phyloP scores from a whole-genome alignment of 176 grass and related monocot species.

The Tillandsia leiboldiana region DNA sequence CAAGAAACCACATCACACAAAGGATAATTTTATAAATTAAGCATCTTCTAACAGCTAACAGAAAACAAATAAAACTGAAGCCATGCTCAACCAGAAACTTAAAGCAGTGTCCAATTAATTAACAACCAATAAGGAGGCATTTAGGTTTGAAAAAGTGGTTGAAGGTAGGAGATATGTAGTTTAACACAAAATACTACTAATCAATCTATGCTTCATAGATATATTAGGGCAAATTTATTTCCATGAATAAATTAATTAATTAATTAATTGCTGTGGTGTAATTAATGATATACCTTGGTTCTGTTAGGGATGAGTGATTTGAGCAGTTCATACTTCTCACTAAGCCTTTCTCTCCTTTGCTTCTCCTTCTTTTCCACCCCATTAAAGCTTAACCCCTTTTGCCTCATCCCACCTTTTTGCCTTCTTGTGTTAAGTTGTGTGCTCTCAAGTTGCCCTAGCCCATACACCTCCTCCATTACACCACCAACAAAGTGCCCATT shows the following conservation, averaged over 20 bases:
- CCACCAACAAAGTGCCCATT: background rate
- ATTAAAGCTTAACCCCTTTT: conserved; percentile 13
- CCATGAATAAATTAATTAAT: background rate
- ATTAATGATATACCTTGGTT: conserved; percentile 33
- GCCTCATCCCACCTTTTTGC: background rate
- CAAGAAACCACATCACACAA: too few relatives aligned
- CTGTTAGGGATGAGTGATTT: conserved; percentile 64
- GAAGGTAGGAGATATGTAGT: too few relatives aligned
- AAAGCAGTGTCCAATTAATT: too few relatives aligned
- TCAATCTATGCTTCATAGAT: background rate
- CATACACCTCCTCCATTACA: background rate
- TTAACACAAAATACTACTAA: too few relatives aligned
- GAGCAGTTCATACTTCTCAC: conserved; percentile 51
- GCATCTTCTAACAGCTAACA: too few relatives aligned
- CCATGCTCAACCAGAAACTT: too few relatives aligned
- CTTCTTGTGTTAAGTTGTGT: background rate
- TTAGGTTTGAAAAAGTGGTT: too few relatives aligned
- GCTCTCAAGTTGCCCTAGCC: conserved; percentile 5
- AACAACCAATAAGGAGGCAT: too few relatives aligned
- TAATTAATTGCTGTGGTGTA: background rate
- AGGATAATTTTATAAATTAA: too few relatives aligned
- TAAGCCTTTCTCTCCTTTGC: conserved; percentile 56
- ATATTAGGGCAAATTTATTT: background rate
- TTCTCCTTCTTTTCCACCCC: conserved; percentile 72
- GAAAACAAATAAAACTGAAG: too few relatives aligned